These are phyloP conservation scores for Solanum chilense DNA, from an alignment of 257 asterid genomes.

Conservation along the genomic window DNA sequence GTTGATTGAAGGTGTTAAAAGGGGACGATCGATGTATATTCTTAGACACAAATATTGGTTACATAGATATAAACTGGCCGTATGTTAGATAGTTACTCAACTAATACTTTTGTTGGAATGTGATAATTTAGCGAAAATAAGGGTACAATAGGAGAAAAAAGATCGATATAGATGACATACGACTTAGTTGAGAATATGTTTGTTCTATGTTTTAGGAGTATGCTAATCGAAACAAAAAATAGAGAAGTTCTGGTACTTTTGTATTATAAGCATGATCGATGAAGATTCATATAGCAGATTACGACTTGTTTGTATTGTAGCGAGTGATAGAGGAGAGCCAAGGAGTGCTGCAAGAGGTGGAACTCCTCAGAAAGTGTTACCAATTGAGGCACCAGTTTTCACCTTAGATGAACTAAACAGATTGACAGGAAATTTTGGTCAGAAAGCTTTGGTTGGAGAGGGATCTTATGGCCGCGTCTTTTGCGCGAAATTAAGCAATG, in stretches of 20 bases:
- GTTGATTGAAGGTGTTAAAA: background rate
- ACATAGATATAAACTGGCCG: background rate
- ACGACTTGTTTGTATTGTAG: slow-evolving; percentile 9
- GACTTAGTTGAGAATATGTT: background rate
- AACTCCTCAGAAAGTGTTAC: slow-evolving; percentile 51
- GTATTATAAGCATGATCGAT: background rate
- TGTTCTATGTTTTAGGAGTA: background rate
- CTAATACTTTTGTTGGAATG: background rate
- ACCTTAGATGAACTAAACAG: slow-evolving; percentile 13
- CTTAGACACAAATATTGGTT: background rate
- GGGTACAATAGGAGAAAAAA: background rate
- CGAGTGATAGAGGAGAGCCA: slow-evolving; percentile 74
- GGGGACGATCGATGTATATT: background rate
- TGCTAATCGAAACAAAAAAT: too few relatives aligned
- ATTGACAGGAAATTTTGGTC: slow-evolving; percentile 10
- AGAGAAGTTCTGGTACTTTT: background rate
- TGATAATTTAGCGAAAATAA: background rate
- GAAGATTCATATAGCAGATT: background rate
- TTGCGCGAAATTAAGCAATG: slow-evolving; percentile 39
- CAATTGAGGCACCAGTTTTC: slow-evolving; percentile 65
- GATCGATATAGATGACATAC: background rate
- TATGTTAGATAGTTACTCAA: background rate
- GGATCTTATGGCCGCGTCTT: slow-evolving; percentile 20
- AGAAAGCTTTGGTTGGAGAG: slow-evolving; percentile 14
- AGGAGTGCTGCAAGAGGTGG: slow-evolving; percentile 54